Evolutionary conservation across 257 asterid genomes (phyloP).

Genomic region (Salvia rosmarinus): DNA sequence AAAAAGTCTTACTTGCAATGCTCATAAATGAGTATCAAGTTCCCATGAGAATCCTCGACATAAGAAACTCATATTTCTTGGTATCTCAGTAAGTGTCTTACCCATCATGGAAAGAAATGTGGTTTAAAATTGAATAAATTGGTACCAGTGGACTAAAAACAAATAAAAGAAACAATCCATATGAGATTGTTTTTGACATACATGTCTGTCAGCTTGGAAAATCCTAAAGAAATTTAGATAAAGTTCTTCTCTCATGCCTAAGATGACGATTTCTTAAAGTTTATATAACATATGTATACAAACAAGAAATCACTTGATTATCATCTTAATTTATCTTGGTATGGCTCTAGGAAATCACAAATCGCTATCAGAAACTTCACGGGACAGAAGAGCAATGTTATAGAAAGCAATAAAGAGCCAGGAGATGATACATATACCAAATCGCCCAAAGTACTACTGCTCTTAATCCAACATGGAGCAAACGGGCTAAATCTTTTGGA

Average conservation of each 20-base stretch:
- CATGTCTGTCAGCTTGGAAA: not conserved
- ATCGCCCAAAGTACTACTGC: conserved; percentile 72
- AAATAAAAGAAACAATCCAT: not conserved
- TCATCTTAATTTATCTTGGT: conserved; percentile 24
- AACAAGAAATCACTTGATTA: conserved; percentile 2
- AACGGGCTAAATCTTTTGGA: conserved; percentile 95
- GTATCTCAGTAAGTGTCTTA: not conserved
- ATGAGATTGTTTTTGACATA: not conserved
- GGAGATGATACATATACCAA: conserved; percentile 42
- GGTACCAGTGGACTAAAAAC: not conserved
- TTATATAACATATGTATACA: not conserved
- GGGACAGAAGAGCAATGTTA: conserved; percentile 50
- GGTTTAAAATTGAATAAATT: not conserved
- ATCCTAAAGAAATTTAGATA: conserved; percentile 7
- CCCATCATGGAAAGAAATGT: not conserved
- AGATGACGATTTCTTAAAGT: conserved; percentile 6
- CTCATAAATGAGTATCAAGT: not conserved
- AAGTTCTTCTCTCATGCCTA: not conserved
- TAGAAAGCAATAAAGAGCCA: conserved; percentile 42
- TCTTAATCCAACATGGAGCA: conserved; percentile 92
- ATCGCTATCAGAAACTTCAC: conserved; percentile 80
- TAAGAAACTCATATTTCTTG: not conserved
- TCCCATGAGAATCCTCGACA: not conserved
- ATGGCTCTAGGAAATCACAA: conserved; percentile 70
- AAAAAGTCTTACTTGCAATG: not conserved